phyloP scores from a whole-genome alignment of 2,329 filamentous ascomycete species.

The Exophiala phaeomuriformis region DNA sequence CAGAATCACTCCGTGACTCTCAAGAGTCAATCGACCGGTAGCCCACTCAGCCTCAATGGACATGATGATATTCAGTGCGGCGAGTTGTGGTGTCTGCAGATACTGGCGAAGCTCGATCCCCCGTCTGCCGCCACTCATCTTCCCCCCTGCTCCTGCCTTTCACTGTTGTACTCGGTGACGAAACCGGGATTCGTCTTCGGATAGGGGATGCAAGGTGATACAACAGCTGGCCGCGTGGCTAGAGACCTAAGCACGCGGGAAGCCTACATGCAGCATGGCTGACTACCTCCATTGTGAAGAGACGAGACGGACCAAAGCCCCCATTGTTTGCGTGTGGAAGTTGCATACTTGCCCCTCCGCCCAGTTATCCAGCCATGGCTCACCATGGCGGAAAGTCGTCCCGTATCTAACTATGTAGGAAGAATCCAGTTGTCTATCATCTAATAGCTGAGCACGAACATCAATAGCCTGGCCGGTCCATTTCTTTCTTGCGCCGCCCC shows the following conservation, averaged over 20 bases:
- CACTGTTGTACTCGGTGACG: conserved; percentile 1
- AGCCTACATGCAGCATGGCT: conserved; percentile 8
- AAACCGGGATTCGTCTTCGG: conserved; percentile 12
- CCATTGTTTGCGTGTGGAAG: too few relatives aligned
- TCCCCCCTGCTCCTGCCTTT: conserved; percentile 8
- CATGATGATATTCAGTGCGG: background rate
- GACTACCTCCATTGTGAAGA: background rate
- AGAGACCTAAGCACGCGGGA: conserved; percentile 11
- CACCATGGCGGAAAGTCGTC: too few relatives aligned
- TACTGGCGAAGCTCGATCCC: background rate
- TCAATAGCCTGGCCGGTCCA: too few relatives aligned
- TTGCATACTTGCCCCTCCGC: background rate
- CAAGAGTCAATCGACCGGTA: too few relatives aligned
- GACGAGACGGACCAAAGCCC: too few relatives aligned
- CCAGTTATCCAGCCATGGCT: background rate
- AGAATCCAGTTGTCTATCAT: too few relatives aligned
- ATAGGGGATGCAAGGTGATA: conserved; percentile 15
- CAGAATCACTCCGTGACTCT: too few relatives aligned
- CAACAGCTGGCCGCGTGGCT: conserved; percentile 7
- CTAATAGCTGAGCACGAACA: too few relatives aligned
- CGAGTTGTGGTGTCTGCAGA: background rate
- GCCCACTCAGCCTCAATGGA: too few relatives aligned
- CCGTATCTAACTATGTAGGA: too few relatives aligned
- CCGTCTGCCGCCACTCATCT: background rate
- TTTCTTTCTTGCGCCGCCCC: too few relatives aligned